Percentiles rank a stretch among this genome's conserved stretches.
Evolutionary conservation across 768 basidiomycete genomes (phyloP).

Genomic region (Tulasnella sp.): DNA sequence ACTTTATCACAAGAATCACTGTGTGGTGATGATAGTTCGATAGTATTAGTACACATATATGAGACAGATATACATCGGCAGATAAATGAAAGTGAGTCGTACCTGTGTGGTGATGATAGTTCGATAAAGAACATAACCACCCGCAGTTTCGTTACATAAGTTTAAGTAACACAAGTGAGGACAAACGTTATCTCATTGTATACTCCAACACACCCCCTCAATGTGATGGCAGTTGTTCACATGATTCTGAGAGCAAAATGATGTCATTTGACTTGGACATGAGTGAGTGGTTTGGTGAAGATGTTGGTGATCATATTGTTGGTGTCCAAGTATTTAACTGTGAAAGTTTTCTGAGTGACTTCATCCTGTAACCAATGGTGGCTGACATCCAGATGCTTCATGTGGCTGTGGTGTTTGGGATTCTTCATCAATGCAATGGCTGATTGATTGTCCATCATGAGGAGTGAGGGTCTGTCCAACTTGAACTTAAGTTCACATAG

Average conservation of each 20-base stretch:
- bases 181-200: no score
- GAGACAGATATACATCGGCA: no score
- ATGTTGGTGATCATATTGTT: slow-evolving; percentile 21
- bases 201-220: slow-evolving; percentile 7
- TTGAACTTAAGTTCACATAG: slow-evolving; percentile 10
- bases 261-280: slow-evolving; percentile 3
- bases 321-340: slow-evolving; percentile 1
- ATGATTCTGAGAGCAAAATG: background rate
- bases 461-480: background rate
- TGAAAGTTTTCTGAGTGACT: slow-evolving; percentile 18
- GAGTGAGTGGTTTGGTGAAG: slow-evolving; percentile 18
- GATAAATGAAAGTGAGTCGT: no score
- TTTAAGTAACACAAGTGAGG: no score
- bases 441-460: slow-evolving; percentile 23
- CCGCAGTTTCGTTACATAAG: no score
- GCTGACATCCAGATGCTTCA: slow-evolving; percentile 26
- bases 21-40: no score
- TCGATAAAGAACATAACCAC: no score
- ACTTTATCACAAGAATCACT: no score
- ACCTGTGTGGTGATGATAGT: no score
- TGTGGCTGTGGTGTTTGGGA: slow-evolving; percentile 21
- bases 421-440: slow-evolving; percentile 20
- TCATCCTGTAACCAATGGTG: slow-evolving; percentile 25
- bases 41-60: no score
- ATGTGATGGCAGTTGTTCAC: background rate